A percentile compares a stretch with the other conserved stretches of the same genome.
Conservation (phyloP, 495 filamentous ascomycete species). For the Evernia prunastri region DNA sequence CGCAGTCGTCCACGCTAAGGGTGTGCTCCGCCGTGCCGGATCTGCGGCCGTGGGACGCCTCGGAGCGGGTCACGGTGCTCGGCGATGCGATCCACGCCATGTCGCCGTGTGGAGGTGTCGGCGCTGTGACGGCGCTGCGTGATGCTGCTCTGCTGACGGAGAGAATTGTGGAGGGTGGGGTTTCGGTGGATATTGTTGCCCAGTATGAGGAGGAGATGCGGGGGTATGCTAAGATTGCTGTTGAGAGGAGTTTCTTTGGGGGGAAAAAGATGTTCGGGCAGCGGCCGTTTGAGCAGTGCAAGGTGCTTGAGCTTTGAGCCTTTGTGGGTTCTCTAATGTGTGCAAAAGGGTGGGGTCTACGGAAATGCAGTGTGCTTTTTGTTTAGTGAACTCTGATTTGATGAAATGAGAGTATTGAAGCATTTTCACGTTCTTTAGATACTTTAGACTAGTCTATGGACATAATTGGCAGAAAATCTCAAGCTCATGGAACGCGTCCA, state of each 20-base stretch:
- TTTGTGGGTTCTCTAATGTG: too few relatives aligned
- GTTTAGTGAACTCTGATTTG: too few relatives aligned
- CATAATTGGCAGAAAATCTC: too few relatives aligned
- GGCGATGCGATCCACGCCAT: slow-evolving; percentile 56
- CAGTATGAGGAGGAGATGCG: slow-evolving; percentile 35
- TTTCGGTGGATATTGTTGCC: slow-evolving; percentile 28
- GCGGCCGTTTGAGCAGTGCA: too few relatives aligned
- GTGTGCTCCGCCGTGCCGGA: slow-evolving; percentile 33
- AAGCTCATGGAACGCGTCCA: too few relatives aligned
- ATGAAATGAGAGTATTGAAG: too few relatives aligned
- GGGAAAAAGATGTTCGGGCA: too few relatives aligned
- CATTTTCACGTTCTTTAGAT: too few relatives aligned
- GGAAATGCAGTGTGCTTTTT: too few relatives aligned
- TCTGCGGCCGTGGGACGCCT: slow-evolving; percentile 30
- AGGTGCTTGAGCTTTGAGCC: too few relatives aligned
- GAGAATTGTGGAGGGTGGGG: slow-evolving; percentile 28
- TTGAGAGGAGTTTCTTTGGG: slow-evolving; percentile 33
- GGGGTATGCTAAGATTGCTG: slow-evolving; percentile 24
- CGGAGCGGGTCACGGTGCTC: slow-evolving; percentile 48
- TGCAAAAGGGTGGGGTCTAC: too few relatives aligned
- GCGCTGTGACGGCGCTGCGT: slow-evolving; percentile 51
- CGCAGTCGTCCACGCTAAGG: slow-evolving; percentile 33
- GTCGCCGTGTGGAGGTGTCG: slow-evolving; percentile 55
- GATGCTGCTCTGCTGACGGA: slow-evolving; percentile 33
- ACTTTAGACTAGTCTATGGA: too few relatives aligned